Conservation (phyloP, 768 basidiomycete genomes). For the Dentipellis sp. region DNA sequence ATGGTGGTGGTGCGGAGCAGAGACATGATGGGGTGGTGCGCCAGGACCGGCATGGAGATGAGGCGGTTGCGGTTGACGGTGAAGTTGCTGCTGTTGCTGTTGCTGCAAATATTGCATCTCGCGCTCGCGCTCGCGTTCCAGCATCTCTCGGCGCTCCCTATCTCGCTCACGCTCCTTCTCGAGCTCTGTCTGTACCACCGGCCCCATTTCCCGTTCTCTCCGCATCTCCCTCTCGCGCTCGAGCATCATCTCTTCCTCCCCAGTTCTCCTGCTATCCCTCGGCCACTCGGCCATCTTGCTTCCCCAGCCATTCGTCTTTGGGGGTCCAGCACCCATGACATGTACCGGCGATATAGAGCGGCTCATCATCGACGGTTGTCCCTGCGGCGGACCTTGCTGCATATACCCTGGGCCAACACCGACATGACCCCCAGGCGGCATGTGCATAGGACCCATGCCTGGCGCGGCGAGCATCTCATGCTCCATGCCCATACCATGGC, state of each 20-base stretch:
- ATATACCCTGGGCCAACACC: not conserved
- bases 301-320: slow-evolving; percentile 9
- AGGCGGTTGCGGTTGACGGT: slow-evolving; percentile 12
- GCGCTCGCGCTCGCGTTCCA: slow-evolving; percentile 16
- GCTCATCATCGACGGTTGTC: not conserved
- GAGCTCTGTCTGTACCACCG: slow-evolving; percentile 9
- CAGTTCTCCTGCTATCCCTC: not conserved
- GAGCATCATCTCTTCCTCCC: not conserved
- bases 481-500: not conserved
- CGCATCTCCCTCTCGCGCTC: slow-evolving; percentile 6
- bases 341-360: not conserved
- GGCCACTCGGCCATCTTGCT: not conserved
- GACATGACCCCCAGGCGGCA: not conserved
- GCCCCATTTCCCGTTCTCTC: slow-evolving; percentile 9
- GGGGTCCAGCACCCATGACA: not conserved
- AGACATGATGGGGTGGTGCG: slow-evolving; percentile 10
- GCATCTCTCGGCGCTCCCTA: slow-evolving; percentile 15
- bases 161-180: slow-evolving; percentile 17
- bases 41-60: slow-evolving; percentile 9
- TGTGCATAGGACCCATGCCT: not conserved
- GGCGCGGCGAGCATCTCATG: not conserved
- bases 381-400: not conserved
- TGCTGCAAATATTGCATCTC: slow-evolving; percentile 16
- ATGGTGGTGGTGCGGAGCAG: slow-evolving; percentile 21
- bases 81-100: slow-evolving; percentile 13